These are phyloP conservation scores for Penicillium diatomitis DNA, from an alignment of 495 filamentous ascomycete genomes.

Conservation along the genomic window DNA sequence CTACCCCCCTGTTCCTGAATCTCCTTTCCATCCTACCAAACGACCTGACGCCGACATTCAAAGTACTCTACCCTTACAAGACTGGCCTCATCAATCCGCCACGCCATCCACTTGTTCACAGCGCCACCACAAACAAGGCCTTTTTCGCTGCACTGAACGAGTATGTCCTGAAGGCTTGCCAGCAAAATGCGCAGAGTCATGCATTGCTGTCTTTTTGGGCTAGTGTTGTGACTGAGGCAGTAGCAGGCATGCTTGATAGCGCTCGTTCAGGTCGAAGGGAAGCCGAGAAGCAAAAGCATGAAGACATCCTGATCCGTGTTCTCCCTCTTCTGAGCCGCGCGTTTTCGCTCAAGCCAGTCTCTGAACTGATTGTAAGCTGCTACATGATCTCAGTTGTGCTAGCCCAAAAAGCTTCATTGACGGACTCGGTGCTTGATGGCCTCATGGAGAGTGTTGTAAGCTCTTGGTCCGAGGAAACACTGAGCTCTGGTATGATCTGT, in stretches of 20 bases:
- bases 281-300: constrained; percentile 62
- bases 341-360: constrained; percentile 58
- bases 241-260: constrained; percentile 68
- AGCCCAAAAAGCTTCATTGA: constrained; percentile 66
- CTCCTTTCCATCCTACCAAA: constrained; percentile 74
- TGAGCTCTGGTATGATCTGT: constrained; percentile 67
- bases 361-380: constrained; percentile 70
- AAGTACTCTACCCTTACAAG: constrained; percentile 78
- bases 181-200: constrained; percentile 59
- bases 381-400: constrained; percentile 86
- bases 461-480: constrained; percentile 64
- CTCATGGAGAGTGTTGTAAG: constrained; percentile 79
- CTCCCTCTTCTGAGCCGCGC: constrained; percentile 68
- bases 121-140: constrained; percentile 58
- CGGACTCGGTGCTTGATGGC: constrained; percentile 62
- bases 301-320: constrained; percentile 65
- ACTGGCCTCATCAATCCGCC: constrained; percentile 63
- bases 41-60: constrained; percentile 62
- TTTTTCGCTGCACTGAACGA: constrained; percentile 65
- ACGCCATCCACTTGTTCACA: constrained; percentile 69
- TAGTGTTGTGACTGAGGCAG: constrained; percentile 68
- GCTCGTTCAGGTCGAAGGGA: constrained; percentile 59
- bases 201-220: constrained; percentile 82
- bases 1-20: constrained; percentile 67
- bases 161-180: constrained; percentile 62